Base-by-base conservation (phyloP, 768 basidiomycete species). In the Trichaptum fuscoviolaceum region DNA sequence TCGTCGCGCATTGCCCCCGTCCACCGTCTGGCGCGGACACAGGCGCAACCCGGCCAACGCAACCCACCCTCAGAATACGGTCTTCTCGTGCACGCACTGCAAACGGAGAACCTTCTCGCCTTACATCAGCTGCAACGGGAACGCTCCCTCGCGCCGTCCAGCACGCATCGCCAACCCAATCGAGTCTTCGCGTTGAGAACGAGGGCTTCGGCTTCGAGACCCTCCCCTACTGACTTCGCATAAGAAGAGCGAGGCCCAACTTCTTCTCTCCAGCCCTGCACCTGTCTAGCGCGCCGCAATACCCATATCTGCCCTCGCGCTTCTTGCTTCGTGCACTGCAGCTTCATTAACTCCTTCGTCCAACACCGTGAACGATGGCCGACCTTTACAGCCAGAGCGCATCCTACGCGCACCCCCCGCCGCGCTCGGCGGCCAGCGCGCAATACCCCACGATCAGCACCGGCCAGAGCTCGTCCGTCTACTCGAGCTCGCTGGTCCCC, bases 401-500 rank as follows among this genome's bases (percentile, higher is more conserved):
- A 12, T 52, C 42, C 12, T 52, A 52, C 42, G 42, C 42, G 15
- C 42, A 52, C 42, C 42, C 42, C 42, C 42, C 42, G 42, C 42
- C 42, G 15, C 42, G 42, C 42, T 52, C 42, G 15, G 42, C 42
- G 15, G 42, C 42, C 15, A 52, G 42, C 15, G 42, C 42, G 42
- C 42, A 52, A 52, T 52, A 52, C 42, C 42, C 42, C 42, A 52
- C 42, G 15, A 52, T 52, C 42, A 52, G 20, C 42, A 52, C 42
- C 42, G 15, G 42, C 42, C 42, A 52, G 42, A 52, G 42, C 42
- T 52, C 42, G 42, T 52, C 58, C 27, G 59, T 61, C 26, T 66
- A 57, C 65, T 61, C 60, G 5, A 63, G 67, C 67, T 65, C 65
- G 42, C 58, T 57, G 57, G 65, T 36, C 60, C 26, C 60, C 60